Percentiles rank a stretch among this genome's conserved stretches.
Evolutionary conservation across 768 basidiomycete genomes (phyloP).

Genomic region (Dacryopinax spathularia): DNA sequence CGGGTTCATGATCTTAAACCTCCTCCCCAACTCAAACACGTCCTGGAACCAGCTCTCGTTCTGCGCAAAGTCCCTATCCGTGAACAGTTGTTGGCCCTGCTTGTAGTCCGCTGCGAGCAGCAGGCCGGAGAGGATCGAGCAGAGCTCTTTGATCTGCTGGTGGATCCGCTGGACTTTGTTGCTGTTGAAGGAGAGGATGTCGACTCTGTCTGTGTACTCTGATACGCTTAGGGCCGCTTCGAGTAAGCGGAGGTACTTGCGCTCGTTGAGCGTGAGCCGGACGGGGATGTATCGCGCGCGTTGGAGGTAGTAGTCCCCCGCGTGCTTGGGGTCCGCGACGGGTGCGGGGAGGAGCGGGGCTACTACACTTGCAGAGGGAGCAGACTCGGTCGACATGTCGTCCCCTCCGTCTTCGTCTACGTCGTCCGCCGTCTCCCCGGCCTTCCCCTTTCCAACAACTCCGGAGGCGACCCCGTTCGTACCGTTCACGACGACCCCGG

Average conservation of each 20-base stretch:
- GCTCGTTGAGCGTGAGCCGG: constrained; percentile 56
- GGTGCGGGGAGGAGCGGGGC: constrained; percentile 37
- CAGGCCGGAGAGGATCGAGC: constrained; percentile 74
- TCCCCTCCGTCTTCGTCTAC: constrained; percentile 23
- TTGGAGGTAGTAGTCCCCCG: constrained; percentile 73
- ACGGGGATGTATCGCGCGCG: constrained; percentile 69
- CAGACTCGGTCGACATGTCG: constrained; percentile 20
- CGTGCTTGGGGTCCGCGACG: background rate
- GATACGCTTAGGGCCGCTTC: constrained; percentile 69
- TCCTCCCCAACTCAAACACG: constrained; percentile 25
- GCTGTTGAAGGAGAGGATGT: constrained; percentile 60
- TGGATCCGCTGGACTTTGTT: constrained; percentile 82
- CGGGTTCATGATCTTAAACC: constrained; percentile 86
- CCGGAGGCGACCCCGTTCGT: constrained; percentile 15
- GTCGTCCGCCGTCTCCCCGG: constrained; percentile 25
- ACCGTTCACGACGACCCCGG: constrained; percentile 13
- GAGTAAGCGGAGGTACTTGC: constrained; percentile 70
- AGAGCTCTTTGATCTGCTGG: constrained; percentile 71
- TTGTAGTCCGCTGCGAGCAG: constrained; percentile 76
- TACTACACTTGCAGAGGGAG: constrained; percentile 21
- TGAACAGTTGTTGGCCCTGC: constrained; percentile 72
- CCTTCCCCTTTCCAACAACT: no score
- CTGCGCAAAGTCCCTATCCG: constrained; percentile 63
- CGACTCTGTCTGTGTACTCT: constrained; percentile 79
- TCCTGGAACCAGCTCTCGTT: constrained; percentile 69